These are phyloP conservation scores for Pseudomicrostroma phylloplanum DNA, from an alignment of 1,284 basidiomycete genomes.

Conservation along the genomic window DNA sequence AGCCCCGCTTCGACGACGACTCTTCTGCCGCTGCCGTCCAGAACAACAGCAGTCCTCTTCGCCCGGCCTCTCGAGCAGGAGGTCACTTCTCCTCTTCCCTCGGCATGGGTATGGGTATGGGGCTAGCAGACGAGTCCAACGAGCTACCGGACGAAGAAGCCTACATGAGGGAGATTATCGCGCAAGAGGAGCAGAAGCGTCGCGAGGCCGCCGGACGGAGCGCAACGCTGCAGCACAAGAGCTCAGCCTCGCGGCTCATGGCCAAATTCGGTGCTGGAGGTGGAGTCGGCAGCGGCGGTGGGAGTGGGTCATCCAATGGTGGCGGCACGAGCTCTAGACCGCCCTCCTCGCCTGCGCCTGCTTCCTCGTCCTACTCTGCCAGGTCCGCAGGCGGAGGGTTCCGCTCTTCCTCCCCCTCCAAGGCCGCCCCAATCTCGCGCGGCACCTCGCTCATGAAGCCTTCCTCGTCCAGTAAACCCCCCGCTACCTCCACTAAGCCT, in stretches of 20 bases:
- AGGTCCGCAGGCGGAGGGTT: not conserved
- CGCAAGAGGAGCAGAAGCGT: slow-evolving; percentile 4
- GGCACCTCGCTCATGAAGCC: not conserved
- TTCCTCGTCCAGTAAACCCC: not conserved
- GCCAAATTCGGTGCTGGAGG: not conserved
- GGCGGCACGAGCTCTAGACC: not conserved
- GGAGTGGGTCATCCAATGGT: not conserved
- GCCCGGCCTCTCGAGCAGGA: not conserved
- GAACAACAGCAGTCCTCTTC: not conserved
- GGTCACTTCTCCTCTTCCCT: not conserved
- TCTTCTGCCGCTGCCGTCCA: not conserved
- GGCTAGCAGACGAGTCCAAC: not conserved
- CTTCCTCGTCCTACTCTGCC: not conserved
- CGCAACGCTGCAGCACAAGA: slow-evolving; percentile 1
- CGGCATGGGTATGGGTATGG: not conserved
- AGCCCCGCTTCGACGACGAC: not conserved
- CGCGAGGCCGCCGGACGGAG: not conserved
- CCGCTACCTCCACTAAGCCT: not conserved
- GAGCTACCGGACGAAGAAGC: slow-evolving; percentile 12
- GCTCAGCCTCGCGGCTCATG: not conserved
- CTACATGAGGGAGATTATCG: slow-evolving; percentile 5
- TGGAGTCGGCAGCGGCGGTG: not conserved
- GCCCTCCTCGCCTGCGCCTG: not conserved
- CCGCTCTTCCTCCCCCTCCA: not conserved
- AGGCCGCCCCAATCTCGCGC: not conserved